Conservation (phyloP, 768 basidiomycete species). For the Baorangia bicolor region DNA sequence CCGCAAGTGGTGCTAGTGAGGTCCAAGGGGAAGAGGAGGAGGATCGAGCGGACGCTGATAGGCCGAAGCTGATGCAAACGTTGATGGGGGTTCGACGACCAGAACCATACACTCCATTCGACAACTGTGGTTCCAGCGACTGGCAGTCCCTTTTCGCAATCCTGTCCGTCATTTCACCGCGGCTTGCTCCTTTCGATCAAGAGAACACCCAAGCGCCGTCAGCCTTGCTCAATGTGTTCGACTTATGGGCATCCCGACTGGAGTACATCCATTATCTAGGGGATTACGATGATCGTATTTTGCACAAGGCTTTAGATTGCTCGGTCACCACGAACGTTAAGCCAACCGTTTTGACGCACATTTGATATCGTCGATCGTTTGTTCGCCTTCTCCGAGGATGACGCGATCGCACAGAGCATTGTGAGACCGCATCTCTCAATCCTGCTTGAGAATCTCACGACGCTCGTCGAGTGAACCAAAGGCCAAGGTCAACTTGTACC, state of each 20-base stretch:
- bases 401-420: too few relatives aligned
- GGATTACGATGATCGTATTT: too few relatives aligned
- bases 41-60: slow-evolving; percentile 36
- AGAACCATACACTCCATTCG: slow-evolving; percentile 64
- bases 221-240: slow-evolving; percentile 86
- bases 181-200: slow-evolving; percentile 59
- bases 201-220: too few relatives aligned
- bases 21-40: slow-evolving; percentile 35
- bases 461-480: slow-evolving; percentile 69
- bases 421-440: too few relatives aligned
- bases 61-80: too few relatives aligned
- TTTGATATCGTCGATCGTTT: slow-evolving; percentile 84
- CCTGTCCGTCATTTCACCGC: slow-evolving; percentile 90
- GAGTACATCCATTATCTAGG: slow-evolving; percentile 63
- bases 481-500: slow-evolving; percentile 79
- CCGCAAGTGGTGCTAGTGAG: slow-evolving; percentile 18
- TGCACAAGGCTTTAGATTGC: too few relatives aligned
- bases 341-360: slow-evolving; percentile 70
- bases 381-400: slow-evolving; percentile 49
- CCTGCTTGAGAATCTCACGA: too few relatives aligned
- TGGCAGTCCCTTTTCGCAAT: too few relatives aligned
- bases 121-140: slow-evolving; percentile 78
- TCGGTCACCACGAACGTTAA: slow-evolving; percentile 80
- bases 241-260: slow-evolving; percentile 64
- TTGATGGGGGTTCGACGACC: slow-evolving; percentile 27